Conservation (phyloP, 768 basidiomycete species). For the Tricholoma terreum region DNA sequence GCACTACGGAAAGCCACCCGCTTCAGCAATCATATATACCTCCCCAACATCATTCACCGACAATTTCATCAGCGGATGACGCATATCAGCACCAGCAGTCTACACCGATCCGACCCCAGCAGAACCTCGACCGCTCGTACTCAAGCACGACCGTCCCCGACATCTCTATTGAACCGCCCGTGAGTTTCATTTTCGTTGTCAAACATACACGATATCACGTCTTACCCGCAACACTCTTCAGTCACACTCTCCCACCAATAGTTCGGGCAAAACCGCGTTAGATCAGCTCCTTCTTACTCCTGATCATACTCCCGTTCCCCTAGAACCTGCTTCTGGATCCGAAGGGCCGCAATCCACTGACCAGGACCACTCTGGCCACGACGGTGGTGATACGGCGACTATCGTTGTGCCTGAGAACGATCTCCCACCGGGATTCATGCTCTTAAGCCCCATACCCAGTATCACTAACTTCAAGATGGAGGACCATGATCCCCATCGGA, state of each 20-base stretch:
- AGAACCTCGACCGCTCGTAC: conserved; percentile 19
- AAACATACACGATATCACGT: neutral
- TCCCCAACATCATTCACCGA: neutral
- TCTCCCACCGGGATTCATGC: conserved; percentile 37
- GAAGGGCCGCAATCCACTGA: conserved; percentile 1
- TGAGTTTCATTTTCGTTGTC: conserved; percentile 21
- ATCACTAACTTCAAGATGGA: conserved; percentile 3
- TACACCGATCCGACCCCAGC: conserved; percentile 1
- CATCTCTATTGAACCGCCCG: conserved; percentile 47
- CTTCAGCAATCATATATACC: neutral
- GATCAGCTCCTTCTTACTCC: conserved; percentile 44
- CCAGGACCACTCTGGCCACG: neutral
- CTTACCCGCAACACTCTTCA: conserved; percentile 15
- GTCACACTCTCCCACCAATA: conserved; percentile 38
- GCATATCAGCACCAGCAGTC: conserved; percentile 13
- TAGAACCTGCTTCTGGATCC: conserved; percentile 7
- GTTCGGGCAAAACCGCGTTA: conserved; percentile 28
- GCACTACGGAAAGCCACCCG: neutral
- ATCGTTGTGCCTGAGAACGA: conserved; percentile 28
- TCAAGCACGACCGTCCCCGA: conserved; percentile 37
- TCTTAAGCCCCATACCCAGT: conserved; percentile 31
- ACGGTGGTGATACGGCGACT: conserved; percentile 10
- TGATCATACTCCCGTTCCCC: conserved; percentile 23
- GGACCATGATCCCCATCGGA: neutral
- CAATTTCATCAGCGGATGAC: neutral